A percentile compares a stretch with the other conserved stretches of the same genome.
Conservation (phyloP, 2,329 filamentous ascomycete species). For the Fusarium globosum region DNA sequence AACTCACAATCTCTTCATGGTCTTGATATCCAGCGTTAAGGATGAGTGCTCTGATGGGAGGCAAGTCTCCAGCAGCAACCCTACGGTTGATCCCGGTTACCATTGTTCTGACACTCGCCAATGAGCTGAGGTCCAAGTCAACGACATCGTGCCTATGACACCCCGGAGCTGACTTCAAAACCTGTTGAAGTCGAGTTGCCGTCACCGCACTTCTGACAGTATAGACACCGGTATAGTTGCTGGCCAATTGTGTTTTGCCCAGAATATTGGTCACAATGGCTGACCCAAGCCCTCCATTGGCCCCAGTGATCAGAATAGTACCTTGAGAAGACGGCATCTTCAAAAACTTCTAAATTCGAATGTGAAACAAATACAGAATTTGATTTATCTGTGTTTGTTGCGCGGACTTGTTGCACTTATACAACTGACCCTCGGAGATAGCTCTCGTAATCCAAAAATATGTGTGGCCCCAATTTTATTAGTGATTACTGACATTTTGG, state of each 20-base stretch:
- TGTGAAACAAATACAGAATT: neutral
- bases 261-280: slow-evolving; percentile 48
- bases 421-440: neutral
- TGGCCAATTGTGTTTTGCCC: slow-evolving; percentile 44
- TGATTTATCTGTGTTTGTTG: neutral
- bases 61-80: slow-evolving; percentile 48
- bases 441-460: neutral
- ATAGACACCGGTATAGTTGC: slow-evolving; percentile 51
- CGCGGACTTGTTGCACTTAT: slow-evolving; percentile 22
- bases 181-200: slow-evolving; percentile 45
- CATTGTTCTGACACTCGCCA: slow-evolving; percentile 43
- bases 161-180: slow-evolving; percentile 34
- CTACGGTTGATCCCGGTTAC: slow-evolving; percentile 46
- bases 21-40: slow-evolving; percentile 51
- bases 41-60: slow-evolving; percentile 54
- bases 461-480: slow-evolving; percentile 21
- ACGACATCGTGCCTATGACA: slow-evolving; percentile 49
- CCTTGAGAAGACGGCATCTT: slow-evolving; percentile 40
- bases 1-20: slow-evolving; percentile 40
- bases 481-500: neutral
- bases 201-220: slow-evolving; percentile 49
- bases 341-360: too few species aligned
- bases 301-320: slow-evolving; percentile 52
- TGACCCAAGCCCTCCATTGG: slow-evolving; percentile 54
- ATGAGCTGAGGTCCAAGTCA: slow-evolving; percentile 47